Conservation (phyloP, 1,284 basidiomycete genomes). For the Boletus semigastroideus region DNA sequence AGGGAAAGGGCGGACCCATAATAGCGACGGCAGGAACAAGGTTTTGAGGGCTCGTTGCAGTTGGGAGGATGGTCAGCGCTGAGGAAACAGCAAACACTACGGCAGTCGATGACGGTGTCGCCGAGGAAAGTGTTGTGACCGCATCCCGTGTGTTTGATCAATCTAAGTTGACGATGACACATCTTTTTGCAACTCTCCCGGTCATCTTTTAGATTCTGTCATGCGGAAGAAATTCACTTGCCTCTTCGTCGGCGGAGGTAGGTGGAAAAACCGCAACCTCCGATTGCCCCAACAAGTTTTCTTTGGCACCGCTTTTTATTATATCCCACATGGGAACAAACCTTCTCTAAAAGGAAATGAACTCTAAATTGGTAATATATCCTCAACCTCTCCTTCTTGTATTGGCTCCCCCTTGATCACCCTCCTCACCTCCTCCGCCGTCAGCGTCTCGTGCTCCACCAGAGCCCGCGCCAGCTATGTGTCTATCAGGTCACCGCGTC, state of each 20-base stretch:
- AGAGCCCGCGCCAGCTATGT: conserved; percentile 80
- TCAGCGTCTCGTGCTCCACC: conserved; percentile 92
- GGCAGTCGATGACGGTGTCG: conserved; percentile 57
- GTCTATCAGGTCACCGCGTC: conserved; percentile 7
- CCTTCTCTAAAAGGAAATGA: background rate
- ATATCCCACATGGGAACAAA: conserved; percentile 1
- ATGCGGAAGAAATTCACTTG: conserved; percentile 15
- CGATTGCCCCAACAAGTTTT: background rate
- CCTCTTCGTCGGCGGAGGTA: conserved; percentile 66
- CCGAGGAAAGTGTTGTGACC: conserved; percentile 54
- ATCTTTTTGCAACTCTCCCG: conserved; percentile 35
- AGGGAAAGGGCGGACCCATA: conserved; percentile 43
- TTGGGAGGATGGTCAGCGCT: conserved; percentile 49
- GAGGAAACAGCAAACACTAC: conserved; percentile 40
- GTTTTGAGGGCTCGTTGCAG: conserved; percentile 39
- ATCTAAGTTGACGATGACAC: conserved; percentile 64
- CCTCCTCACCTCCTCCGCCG: conserved; percentile 79
- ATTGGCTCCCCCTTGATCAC: conserved; percentile 84
- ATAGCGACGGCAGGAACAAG: conserved; percentile 58
- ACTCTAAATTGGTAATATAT: too few species aligned
- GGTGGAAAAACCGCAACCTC: conserved; percentile 31
- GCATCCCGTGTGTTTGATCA: conserved; percentile 51
- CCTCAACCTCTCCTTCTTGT: conserved; percentile 53
- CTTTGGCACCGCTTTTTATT: conserved; percentile 2
- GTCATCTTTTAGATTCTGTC: background rate